A percentile compares a stretch with the other conserved stretches of the same genome.
Conservation (phyloP, 768 basidiomycete species). For the Rhodotorula sphaerocarpa region DNA sequence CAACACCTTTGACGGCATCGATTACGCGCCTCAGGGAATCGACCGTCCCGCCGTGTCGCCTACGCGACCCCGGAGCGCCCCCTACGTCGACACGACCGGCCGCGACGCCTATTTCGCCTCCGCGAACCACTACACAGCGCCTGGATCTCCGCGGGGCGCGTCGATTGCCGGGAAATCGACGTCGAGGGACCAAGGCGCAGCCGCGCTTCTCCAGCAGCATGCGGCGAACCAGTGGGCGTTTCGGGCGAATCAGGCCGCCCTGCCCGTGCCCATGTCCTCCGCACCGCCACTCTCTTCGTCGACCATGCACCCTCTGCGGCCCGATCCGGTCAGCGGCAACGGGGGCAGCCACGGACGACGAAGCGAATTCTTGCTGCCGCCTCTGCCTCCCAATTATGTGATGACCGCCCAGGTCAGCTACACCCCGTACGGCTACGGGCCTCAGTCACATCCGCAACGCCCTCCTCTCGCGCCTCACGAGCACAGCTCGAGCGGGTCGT, state of each 20-base stretch:
- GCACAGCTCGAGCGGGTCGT: background rate
- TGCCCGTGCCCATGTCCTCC: background rate
- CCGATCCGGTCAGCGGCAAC: too few species aligned
- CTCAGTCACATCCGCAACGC: background rate
- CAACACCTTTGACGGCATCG: too few species aligned
- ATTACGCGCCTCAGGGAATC: too few species aligned
- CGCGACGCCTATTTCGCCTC: background rate
- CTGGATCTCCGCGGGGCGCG: too few species aligned
- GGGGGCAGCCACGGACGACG: too few species aligned
- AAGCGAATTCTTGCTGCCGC: too few species aligned
- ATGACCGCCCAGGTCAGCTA: too few species aligned
- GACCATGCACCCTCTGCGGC: too few species aligned
- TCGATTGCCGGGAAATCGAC: too few species aligned
- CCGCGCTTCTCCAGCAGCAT: constrained; percentile 22
- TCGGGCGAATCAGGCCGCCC: background rate
- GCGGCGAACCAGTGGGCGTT: constrained; percentile 29
- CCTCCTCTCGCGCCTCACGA: too few species aligned
- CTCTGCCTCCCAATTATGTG: too few species aligned
- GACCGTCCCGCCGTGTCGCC: background rate
- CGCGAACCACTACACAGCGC: background rate
- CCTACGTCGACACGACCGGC: background rate
- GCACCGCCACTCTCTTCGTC: background rate
- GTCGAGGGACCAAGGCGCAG: background rate
- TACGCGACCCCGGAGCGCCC: too few species aligned
- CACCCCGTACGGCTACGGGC: background rate